These are phyloP conservation scores for Salicornia ramosissima DNA, from an alignment of 148 eudicot genomes.

Conservation along the genomic window DNA sequence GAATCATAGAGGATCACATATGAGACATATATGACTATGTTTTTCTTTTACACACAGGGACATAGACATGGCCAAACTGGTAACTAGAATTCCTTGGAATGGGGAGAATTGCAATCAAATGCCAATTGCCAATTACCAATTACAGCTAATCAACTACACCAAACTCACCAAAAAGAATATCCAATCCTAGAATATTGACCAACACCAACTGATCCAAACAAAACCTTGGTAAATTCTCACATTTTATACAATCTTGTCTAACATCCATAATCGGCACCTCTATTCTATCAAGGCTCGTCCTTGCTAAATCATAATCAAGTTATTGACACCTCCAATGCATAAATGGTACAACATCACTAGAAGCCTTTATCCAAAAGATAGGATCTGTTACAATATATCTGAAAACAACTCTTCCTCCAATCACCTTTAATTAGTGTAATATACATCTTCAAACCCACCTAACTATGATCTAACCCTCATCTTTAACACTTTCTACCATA, in stretches of 20 bases:
- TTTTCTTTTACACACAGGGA: no score
- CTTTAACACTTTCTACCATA: background rate
- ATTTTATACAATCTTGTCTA: background rate
- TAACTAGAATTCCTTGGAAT: no score
- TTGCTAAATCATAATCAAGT: background rate
- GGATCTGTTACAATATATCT: background rate
- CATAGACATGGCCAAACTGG: no score
- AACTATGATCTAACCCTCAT: background rate
- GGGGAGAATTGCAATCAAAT: no score
- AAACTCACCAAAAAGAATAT: background rate
- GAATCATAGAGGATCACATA: no score
- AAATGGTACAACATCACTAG: background rate
- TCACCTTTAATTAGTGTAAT: background rate
- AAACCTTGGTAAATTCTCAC: conserved; percentile 8
- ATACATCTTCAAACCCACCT: background rate
- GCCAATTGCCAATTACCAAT: no score
- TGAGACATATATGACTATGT: no score
- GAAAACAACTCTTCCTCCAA: background rate
- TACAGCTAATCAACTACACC: background rate
- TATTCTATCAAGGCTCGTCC: background rate
- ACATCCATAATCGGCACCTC: background rate
- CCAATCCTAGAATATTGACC: background rate
- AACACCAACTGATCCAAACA: background rate
- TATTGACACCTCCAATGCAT: background rate
- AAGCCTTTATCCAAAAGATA: background rate